Evolutionary conservation across 2,329 filamentous ascomycete genomes (phyloP).

Genomic region (Colletotrichum brevisporum): DNA sequence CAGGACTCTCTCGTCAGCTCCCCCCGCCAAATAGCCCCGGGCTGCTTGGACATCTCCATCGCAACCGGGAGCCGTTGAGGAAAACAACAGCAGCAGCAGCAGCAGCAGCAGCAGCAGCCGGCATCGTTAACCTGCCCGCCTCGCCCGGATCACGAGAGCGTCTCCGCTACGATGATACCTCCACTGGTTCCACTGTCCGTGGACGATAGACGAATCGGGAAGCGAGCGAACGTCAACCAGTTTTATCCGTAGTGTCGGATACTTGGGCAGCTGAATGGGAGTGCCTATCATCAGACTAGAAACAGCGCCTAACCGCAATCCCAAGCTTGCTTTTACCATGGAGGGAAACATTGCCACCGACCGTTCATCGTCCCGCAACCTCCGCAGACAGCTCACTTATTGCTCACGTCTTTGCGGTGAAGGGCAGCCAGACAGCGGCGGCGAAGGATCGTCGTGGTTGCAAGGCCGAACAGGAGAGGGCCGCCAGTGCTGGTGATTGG

Average conservation of each 20-base stretch:
- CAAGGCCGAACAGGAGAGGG: constrained; percentile 4
- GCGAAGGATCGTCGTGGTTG: constrained; percentile 12
- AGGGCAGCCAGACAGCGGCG: neutral
- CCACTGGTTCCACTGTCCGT: constrained; percentile 30
- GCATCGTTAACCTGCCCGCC: too few species aligned
- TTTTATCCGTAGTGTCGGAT: too few species aligned
- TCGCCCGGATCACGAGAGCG: constrained; percentile 24
- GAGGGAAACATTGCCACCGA: constrained; percentile 26
- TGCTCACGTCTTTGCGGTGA: constrained; percentile 1
- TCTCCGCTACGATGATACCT: constrained; percentile 27
- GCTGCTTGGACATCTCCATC: constrained; percentile 22
- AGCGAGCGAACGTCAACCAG: constrained; percentile 14
- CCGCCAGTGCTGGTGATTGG: constrained; percentile 33
- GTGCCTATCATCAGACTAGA: too few species aligned
- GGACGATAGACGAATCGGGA: constrained; percentile 30
- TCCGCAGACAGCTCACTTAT: constrained; percentile 15
- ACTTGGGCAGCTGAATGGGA: too few species aligned
- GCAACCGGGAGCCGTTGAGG: constrained; percentile 1
- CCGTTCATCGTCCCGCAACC: constrained; percentile 5
- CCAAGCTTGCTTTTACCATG: constrained; percentile 13
- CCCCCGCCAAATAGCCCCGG: constrained; percentile 12
- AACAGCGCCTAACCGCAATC: neutral
- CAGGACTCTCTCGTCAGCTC: neutral
- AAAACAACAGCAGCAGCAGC: constrained; percentile 4
- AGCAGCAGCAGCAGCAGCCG: too few species aligned